Conservation (phyloP, 768 basidiomycete species). For the Kwoniella sp. region DNA sequence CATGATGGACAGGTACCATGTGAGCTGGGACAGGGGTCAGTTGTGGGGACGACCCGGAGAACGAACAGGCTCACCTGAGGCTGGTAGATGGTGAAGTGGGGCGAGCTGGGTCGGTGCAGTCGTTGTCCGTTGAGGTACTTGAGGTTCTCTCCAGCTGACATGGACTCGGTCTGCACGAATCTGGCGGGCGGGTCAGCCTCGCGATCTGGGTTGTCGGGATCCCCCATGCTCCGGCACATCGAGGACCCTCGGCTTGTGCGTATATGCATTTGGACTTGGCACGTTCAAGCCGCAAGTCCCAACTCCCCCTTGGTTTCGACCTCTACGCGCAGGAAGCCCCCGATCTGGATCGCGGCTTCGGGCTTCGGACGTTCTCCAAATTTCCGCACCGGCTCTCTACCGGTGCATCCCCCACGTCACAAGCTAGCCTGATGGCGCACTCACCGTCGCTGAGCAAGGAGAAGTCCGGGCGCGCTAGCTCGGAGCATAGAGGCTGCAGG, state of each 20-base stretch:
- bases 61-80: conserved; percentile 38
- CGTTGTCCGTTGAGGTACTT: conserved; percentile 83
- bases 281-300: too few relatives aligned
- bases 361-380: too few relatives aligned
- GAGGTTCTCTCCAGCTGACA: conserved; percentile 42
- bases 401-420: too few relatives aligned
- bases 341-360: too few relatives aligned
- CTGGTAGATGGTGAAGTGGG: conserved; percentile 90
- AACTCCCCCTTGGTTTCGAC: too few relatives aligned
- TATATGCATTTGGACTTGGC: too few relatives aligned
- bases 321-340: too few relatives aligned
- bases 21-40: conserved; percentile 62
- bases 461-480: conserved; percentile 20
- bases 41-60: neutral
- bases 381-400: too few relatives aligned
- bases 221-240: too few relatives aligned
- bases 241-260: too few relatives aligned
- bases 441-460: conserved; percentile 26
- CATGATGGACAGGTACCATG: conserved; percentile 79
- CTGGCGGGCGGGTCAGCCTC: conserved; percentile 9
- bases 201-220: neutral
- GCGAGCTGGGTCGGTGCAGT: conserved; percentile 78
- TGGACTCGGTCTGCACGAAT: conserved; percentile 42
- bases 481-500: conserved; percentile 23
- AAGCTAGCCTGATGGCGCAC: too few relatives aligned